Evolutionary conservation across 1,284 basidiomycete genomes (phyloP), one percentile per base, ranked within the genome.

Genomic region (Microbotryum violaceum): DNA sequence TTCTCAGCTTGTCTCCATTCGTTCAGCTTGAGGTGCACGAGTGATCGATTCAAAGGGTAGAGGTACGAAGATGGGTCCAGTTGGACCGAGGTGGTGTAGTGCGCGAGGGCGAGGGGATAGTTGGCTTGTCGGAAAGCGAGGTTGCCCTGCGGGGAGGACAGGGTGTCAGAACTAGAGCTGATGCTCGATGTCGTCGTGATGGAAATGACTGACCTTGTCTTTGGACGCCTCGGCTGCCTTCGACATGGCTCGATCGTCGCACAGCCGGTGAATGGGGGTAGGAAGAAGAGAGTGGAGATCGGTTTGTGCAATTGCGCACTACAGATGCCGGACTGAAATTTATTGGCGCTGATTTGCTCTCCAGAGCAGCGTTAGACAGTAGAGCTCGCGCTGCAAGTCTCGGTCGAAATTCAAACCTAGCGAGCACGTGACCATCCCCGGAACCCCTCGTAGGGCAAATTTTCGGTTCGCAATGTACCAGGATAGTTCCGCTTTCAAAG

Each of bases 41-140:
- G 86, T 12, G 87, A 86, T 48, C 88, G 82, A 72, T 91, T 91
- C 55, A 90, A 78, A 44, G 84, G 82, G 68, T 83, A 85, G 0
- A 86, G 88, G 29, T 79, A 76, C 67, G 88, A 85, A 0, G 74
- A 77, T 10, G 78, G 73, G 73, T 90, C 83, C 2, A 83, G 81
- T 31, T 86, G 72, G 58, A 86, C 83, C 4, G 88, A 89, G 3
- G 82, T 76, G 46, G 84, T 84, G 75, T 90, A 91, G 73, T 87
- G 83, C 0, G 86, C 82, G 51, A 85, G 73, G 1, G 83, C 82
- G 23, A 76, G 75, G 18, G 79, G 76, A 69, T 76, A 83, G 66
- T 84, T 78, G 6, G 76, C 81, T 3, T 75, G 71, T 69, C 81
- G 82, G 77, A 85, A 85, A 9, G 83, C 80, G 27, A 74, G 73